These are phyloP conservation scores for Peronosclerospora sorghi DNA, from an alignment of 352 stramenopile genomes.

Conservation along the genomic window DNA sequence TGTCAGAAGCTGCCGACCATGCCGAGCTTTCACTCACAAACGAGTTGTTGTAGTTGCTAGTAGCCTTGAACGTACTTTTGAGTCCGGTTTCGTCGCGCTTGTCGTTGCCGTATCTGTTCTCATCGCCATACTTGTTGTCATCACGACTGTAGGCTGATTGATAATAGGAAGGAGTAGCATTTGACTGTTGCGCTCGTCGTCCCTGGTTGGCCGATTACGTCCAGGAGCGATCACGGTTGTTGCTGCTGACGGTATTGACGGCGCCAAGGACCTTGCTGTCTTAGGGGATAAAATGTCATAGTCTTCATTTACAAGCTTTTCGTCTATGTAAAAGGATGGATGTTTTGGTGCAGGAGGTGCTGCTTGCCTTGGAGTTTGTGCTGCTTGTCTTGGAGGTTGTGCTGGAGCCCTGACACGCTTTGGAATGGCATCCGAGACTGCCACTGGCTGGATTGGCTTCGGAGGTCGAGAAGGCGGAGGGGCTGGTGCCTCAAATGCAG, in stretches of 20 bases:
- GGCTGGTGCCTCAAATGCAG: slow-evolving; percentile 19
- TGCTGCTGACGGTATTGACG: slow-evolving; percentile 18
- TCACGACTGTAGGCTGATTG: slow-evolving; percentile 7
- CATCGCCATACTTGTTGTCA: slow-evolving; percentile 8
- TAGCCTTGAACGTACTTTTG: slow-evolving; percentile 6
- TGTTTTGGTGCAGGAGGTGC: slow-evolving; percentile 4
- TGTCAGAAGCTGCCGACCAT: slow-evolving; percentile 14
- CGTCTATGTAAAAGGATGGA: slow-evolving; percentile 9
- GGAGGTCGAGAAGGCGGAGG: slow-evolving; percentile 16
- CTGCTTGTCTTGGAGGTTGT: background rate
- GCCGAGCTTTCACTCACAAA: slow-evolving; percentile 21
- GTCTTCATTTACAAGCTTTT: slow-evolving; percentile 6
- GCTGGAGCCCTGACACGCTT: slow-evolving; percentile 11
- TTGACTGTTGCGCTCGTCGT: slow-evolving; percentile 14
- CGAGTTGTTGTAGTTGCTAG: slow-evolving; percentile 15
- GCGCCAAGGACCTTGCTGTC: slow-evolving; percentile 17
- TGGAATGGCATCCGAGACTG: slow-evolving; percentile 8
- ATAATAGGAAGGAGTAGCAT: slow-evolving; percentile 12
- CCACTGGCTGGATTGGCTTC: slow-evolving; percentile 15
- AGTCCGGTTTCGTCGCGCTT: slow-evolving; percentile 10
- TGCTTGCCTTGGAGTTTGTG: too few relatives aligned
- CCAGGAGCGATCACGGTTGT: slow-evolving; percentile 16
- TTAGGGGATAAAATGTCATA: slow-evolving; percentile 20
- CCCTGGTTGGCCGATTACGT: slow-evolving; percentile 22
- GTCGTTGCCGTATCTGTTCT: slow-evolving; percentile 12